Percentiles rank a stretch among this genome's conserved stretches.
These are phyloP conservation scores for Protea cynaroides DNA, from an alignment of 164 flowering plant species.

Conservation along the genomic window DNA sequence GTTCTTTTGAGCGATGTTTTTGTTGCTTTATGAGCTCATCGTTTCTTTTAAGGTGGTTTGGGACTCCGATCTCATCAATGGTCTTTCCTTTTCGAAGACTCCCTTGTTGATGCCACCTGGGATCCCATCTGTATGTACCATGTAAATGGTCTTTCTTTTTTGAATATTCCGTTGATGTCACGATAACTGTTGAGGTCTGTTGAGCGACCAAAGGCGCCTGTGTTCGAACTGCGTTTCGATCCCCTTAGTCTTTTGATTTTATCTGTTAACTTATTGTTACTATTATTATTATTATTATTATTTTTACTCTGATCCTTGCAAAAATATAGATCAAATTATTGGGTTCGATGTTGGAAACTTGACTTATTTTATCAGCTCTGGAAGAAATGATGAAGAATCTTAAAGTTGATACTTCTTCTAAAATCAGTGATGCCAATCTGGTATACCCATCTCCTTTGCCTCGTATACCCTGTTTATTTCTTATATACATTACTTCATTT, in stretches of 20 bases:
- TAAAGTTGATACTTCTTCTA: constrained; percentile 28
- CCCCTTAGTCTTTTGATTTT: background rate
- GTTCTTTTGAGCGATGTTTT: too few relatives aligned
- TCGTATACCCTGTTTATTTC: too few relatives aligned
- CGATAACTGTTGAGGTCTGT: background rate
- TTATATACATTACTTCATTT: background rate
- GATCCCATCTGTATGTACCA: too few relatives aligned
- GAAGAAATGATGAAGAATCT: constrained; percentile 31
- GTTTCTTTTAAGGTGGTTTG: too few relatives aligned
- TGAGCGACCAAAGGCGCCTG: too few relatives aligned
- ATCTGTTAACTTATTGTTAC: background rate
- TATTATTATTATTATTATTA: background rate
- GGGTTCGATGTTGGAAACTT: constrained; percentile 11
- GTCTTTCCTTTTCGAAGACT: too few relatives aligned
- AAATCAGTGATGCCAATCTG: constrained; percentile 18
- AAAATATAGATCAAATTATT: background rate
- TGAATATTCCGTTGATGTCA: background rate
- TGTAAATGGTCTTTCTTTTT: too few relatives aligned
- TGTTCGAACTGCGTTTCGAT: background rate
- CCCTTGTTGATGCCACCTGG: too few relatives aligned
- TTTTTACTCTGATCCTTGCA: background rate
- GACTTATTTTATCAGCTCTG: constrained; percentile 27
- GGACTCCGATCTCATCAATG: too few relatives aligned
- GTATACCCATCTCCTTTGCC: constrained; percentile 12
- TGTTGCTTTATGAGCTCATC: too few relatives aligned